Percentiles rank a stretch among this genome's conserved stretches.
Conservation (phyloP, 2,329 filamentous ascomycete species). For the Cladosporium austrohemisphaericum region DNA sequence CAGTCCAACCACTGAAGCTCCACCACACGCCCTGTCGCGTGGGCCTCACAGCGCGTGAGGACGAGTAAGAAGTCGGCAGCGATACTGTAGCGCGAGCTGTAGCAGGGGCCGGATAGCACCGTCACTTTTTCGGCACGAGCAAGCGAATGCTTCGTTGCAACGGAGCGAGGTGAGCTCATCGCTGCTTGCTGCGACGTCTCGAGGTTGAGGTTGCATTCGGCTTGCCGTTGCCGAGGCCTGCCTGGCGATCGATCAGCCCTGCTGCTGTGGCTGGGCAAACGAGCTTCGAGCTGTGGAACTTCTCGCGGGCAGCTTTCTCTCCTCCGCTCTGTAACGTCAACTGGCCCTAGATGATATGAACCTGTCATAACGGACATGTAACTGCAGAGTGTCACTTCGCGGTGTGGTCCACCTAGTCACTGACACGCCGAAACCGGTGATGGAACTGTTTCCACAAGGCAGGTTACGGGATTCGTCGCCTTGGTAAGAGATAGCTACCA, state of each 20-base stretch:
- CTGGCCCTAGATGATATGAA: too few species aligned
- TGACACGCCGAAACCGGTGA: conserved; percentile 1
- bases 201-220: conserved; percentile 12
- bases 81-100: background rate
- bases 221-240: conserved; percentile 3
- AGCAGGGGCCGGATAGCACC: conserved; percentile 11
- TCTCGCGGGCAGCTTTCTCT: background rate
- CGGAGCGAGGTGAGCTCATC: conserved; percentile 13
- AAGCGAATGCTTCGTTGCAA: conserved; percentile 16
- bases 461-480: too few species aligned
- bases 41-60: too few species aligned
- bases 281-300: background rate
- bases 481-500: too few species aligned
- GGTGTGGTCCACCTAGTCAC: background rate
- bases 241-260: too few species aligned
- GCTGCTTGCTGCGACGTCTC: conserved; percentile 18
- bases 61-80: too few species aligned
- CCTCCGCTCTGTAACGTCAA: background rate
- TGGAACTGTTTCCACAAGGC: background rate
- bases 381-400: conserved; percentile 3
- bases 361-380: conserved; percentile 1
- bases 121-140: conserved; percentile 5
- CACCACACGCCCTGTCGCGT: background rate
- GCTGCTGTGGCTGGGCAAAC: background rate
- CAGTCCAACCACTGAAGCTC: background rate